phyloP scores from a whole-genome alignment of 176 grass and related monocot genomes.

The Tuctoria greenei region DNA sequence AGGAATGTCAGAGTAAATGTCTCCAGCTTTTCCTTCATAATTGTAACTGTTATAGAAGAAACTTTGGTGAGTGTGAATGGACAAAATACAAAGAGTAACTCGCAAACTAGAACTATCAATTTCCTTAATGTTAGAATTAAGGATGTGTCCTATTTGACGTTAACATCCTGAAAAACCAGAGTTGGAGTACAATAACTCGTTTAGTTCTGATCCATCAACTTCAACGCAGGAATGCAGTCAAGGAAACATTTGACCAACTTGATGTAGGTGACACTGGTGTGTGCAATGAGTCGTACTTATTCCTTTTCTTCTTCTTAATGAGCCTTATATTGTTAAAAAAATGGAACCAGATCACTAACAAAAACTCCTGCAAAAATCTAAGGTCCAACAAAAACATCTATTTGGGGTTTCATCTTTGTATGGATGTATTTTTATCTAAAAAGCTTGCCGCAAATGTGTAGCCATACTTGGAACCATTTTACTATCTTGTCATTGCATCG shows the following conservation, averaged over 20 bases:
- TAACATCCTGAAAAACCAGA: background rate
- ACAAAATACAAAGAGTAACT: background rate
- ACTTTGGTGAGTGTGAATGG: background rate
- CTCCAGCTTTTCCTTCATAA: constrained; percentile 26
- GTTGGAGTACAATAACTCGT: background rate
- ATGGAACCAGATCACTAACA: background rate
- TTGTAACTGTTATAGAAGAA: background rate
- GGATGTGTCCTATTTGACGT: background rate
- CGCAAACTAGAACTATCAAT: background rate
- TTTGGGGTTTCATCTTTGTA: background rate
- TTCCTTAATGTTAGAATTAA: constrained; percentile 20
- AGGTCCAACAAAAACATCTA: background rate
- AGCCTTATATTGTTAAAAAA: too few species aligned
- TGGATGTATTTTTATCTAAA: background rate
- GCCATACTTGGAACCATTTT: constrained; percentile 8
- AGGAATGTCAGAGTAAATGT: constrained; percentile 1
- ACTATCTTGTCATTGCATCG: background rate
- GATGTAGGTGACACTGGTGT: too few species aligned
- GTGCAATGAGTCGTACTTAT: background rate
- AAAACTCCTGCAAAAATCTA: background rate
- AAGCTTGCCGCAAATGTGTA: background rate
- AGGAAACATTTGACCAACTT: background rate
- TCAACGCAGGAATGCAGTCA: background rate
- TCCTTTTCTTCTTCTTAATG: background rate
- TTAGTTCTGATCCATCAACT: background rate